phyloP scores from a whole-genome alignment of 202 grass and related monocot species.

The Schoenoplectus tabernaemontani region DNA sequence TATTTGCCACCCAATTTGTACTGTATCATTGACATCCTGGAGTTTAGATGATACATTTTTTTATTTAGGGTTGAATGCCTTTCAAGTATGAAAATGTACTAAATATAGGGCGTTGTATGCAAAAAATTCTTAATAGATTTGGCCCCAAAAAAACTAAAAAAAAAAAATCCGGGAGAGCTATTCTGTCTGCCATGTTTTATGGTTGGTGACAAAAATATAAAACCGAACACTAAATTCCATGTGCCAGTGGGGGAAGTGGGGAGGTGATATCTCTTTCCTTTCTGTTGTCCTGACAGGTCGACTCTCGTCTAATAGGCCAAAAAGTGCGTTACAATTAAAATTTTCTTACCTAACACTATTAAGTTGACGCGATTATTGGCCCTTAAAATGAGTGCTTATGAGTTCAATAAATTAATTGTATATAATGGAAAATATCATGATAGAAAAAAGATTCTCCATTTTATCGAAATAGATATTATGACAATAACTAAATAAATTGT shows the following conservation, averaged over 20 bases:
- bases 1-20: too few species aligned
- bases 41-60: too few species aligned
- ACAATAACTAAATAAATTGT: neutral
- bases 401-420: neutral
- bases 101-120: neutral
- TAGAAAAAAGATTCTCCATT: neutral
- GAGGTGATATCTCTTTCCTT: too few species aligned
- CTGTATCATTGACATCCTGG: too few species aligned
- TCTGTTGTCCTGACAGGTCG: neutral
- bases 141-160: neutral
- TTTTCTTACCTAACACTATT: neutral
- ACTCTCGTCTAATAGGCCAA: neutral
- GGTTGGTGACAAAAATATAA: neutral
- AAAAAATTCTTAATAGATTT: neutral
- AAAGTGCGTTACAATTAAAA: neutral
- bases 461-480: neutral
- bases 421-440: neutral
- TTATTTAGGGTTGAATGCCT: too few species aligned
- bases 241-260: too few species aligned
- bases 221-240: constrained; percentile 13
- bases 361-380: neutral
- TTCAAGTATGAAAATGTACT: neutral
- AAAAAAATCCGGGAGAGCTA: neutral
- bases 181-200: neutral
- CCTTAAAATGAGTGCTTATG: neutral